Conservation (phyloP, 164 flowering plant genomes). For the Platanus orientalis region DNA sequence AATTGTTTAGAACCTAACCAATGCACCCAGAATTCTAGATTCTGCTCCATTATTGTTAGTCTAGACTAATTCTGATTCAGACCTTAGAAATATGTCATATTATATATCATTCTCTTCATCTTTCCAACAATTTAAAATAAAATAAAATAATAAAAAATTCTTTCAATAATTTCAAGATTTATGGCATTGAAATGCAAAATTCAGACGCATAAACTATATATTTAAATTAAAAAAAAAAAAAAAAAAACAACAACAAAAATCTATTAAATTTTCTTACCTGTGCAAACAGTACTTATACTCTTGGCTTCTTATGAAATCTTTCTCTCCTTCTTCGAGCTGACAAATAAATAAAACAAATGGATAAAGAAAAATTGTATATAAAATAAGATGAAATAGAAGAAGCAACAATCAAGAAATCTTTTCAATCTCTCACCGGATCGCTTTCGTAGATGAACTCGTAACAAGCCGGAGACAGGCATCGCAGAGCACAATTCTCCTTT, state of each 20-base stretch:
- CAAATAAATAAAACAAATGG: slow-evolving; percentile 2
- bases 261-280: slow-evolving; percentile 35
- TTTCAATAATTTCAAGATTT: background rate
- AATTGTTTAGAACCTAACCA: too few relatives aligned
- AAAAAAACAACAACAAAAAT: background rate
- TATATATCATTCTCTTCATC: too few relatives aligned
- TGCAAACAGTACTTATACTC: slow-evolving; percentile 88
- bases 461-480: slow-evolving; percentile 75
- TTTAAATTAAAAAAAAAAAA: too few relatives aligned
- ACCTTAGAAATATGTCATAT: background rate
- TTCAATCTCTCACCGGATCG: slow-evolving; percentile 64
- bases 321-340: slow-evolving; percentile 97
- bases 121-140: background rate
- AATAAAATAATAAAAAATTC: too few relatives aligned
- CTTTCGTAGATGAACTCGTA: slow-evolving; percentile 66
- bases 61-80: too few relatives aligned
- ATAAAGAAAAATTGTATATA: background rate
- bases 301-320: slow-evolving; percentile 66
- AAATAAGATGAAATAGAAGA: background rate
- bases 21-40: too few relatives aligned
- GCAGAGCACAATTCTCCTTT: slow-evolving; percentile 87
- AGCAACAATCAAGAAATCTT: background rate
- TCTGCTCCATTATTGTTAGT: too few relatives aligned
- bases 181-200: too few relatives aligned
- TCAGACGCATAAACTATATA: too few relatives aligned